Conservation (phyloP, 768 basidiomycete genomes). For the Serendipita sp. region DNA sequence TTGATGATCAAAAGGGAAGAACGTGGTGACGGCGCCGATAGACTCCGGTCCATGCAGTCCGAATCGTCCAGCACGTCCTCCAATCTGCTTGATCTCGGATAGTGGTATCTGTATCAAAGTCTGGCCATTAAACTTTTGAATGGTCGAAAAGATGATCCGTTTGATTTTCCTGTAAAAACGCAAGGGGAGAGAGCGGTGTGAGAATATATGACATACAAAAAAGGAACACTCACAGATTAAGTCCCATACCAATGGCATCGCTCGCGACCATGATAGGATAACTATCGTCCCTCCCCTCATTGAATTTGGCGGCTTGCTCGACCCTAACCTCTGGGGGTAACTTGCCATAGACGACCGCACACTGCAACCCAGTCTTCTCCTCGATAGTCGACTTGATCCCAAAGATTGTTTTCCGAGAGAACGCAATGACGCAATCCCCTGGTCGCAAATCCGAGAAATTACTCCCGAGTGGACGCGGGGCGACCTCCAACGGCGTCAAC, state of each 20-base stretch:
- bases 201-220: background rate
- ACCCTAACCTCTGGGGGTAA: conserved; percentile 84
- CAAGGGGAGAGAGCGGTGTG: background rate
- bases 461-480: conserved; percentile 43
- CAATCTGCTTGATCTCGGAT: conserved; percentile 86
- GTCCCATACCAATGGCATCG: conserved; percentile 94
- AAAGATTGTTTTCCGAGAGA: conserved; percentile 65
- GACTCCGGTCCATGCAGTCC: conserved; percentile 40
- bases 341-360: conserved; percentile 86
- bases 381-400: conserved; percentile 60
- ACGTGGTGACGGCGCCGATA: conserved; percentile 58
- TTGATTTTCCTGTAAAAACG: conserved; percentile 63
- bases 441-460: conserved; percentile 45
- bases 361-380: conserved; percentile 50
- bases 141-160: conserved; percentile 60
- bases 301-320: conserved; percentile 87
- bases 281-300: conserved; percentile 53
- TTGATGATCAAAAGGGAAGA: conserved; percentile 45
- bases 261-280: conserved; percentile 86
- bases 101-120: conserved; percentile 34
- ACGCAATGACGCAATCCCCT: conserved; percentile 87
- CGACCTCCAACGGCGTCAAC: conserved; percentile 66
- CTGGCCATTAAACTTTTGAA: conserved; percentile 50
- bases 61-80: conserved; percentile 83
- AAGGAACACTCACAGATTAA: conserved; percentile 62